These are phyloP conservation scores for Candida namnaoensis DNA, from an alignment of 805 yeast genomes.

Conservation along the genomic window DNA sequence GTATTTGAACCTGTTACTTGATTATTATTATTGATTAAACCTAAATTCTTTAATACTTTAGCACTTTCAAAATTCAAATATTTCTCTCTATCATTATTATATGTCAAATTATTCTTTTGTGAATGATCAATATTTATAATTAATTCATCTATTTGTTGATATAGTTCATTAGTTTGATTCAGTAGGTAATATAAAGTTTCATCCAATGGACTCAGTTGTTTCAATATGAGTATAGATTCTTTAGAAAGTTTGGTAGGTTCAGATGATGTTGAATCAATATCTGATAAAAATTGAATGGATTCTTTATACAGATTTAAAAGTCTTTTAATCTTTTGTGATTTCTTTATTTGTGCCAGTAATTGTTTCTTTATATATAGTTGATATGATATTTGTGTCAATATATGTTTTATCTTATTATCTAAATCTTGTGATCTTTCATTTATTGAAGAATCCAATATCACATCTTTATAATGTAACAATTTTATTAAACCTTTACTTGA, in stretches of 20 bases:
- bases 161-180: constrained; percentile 28
- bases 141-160: constrained; percentile 6
- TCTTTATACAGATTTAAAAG: constrained; percentile 23
- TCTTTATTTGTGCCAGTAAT: constrained; percentile 28
- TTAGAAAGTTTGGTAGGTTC: constrained; percentile 10
- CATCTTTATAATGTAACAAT: constrained; percentile 57
- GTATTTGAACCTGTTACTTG: neutral
- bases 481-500: constrained; percentile 59
- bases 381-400: constrained; percentile 29
- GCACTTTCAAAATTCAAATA: constrained; percentile 31
- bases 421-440: constrained; percentile 12
- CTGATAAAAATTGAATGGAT: constrained; percentile 20
- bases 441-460: constrained; percentile 20
- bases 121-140: neutral
- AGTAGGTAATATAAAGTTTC: constrained; percentile 37
- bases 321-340: constrained; percentile 26
- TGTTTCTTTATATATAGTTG: constrained; percentile 36
- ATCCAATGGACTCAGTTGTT: constrained; percentile 33
- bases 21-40: constrained; percentile 11
- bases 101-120: neutral
- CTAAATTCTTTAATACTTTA: constrained; percentile 20
- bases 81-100: constrained; percentile 24
- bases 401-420: constrained; percentile 22
- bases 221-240: constrained; percentile 20
- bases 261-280: constrained; percentile 4